Evolutionary conservation across 78 protist species (phyloP).

Genomic region (Planoprotostelium fungivorum): DNA sequence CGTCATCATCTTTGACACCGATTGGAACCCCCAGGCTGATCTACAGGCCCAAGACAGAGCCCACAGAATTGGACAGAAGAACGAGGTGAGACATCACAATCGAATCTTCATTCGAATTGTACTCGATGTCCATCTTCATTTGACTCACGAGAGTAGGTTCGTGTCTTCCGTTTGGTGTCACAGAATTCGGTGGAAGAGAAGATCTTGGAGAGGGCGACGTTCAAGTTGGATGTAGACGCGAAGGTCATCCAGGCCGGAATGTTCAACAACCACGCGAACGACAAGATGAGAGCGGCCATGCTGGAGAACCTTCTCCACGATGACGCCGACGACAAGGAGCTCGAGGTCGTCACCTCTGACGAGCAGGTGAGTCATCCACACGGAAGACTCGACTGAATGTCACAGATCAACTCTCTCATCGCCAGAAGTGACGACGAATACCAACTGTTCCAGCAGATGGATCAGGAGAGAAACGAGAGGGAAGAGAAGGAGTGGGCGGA

Average conservation of each 20-base stretch:
- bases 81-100: slow-evolving; percentile 50
- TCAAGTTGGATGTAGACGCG: slow-evolving; percentile 83
- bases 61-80: slow-evolving; percentile 98
- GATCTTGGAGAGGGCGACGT: slow-evolving; percentile 80
- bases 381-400: not conserved
- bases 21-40: slow-evolving; percentile 91
- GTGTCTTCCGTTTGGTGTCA: slow-evolving; percentile 87
- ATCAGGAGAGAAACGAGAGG: slow-evolving; percentile 15
- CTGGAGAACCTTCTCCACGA: slow-evolving; percentile 62
- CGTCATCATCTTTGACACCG: slow-evolving; percentile 89
- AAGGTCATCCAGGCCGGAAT: slow-evolving; percentile 85
- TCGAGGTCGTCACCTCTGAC: not conserved
- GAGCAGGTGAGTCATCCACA: not conserved
- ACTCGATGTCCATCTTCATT: not conserved
- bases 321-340: slow-evolving; percentile 11
- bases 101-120: not conserved
- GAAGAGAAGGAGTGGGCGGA: slow-evolving; percentile 22
- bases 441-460: slow-evolving; percentile 58
- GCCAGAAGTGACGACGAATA: slow-evolving; percentile 54
- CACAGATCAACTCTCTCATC: slow-evolving; percentile 50
- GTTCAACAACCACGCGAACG: slow-evolving; percentile 68
- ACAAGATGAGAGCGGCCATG: slow-evolving; percentile 33
- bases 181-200: slow-evolving; percentile 78
- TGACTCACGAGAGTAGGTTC: slow-evolving; percentile 11
- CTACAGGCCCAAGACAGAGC: slow-evolving; percentile 87